Conservation (phyloP, 1,284 basidiomycete genomes). For the Apiotrichum siamense region DNA sequence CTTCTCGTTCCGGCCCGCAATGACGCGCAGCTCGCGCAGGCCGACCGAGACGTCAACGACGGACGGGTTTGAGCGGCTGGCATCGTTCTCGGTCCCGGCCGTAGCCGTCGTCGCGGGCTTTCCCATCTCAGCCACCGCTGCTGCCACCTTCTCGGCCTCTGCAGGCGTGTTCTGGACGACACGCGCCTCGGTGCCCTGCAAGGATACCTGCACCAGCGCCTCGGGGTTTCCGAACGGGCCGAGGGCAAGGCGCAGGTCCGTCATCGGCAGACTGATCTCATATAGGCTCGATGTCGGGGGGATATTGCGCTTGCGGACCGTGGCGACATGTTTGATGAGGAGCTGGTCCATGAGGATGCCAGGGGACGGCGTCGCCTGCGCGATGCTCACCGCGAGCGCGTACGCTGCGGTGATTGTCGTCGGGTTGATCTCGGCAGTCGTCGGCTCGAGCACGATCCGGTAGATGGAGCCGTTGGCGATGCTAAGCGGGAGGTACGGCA, state of each 20-base stretch:
- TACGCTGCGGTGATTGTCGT: slow-evolving; percentile 3
- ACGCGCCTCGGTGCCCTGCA: slow-evolving; percentile 1
- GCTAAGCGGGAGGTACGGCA: slow-evolving; percentile 4
- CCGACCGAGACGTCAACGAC: background rate
- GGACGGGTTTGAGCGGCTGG: background rate
- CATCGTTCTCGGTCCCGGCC: no score
- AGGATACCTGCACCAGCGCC: background rate
- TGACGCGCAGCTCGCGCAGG: background rate
- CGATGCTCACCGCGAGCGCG: background rate
- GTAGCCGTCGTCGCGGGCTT: no score
- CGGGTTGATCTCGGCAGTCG: slow-evolving; percentile 11
- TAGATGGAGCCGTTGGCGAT: slow-evolving; percentile 10
- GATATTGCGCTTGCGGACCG: slow-evolving; percentile 2
- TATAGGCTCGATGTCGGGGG: slow-evolving; percentile 1
- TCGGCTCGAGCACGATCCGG: slow-evolving; percentile 6
- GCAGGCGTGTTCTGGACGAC: slow-evolving; percentile 5
- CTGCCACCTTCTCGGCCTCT: background rate
- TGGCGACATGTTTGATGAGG: slow-evolving; percentile 5
- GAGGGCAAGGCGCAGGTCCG: slow-evolving; percentile 10
- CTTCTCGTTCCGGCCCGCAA: slow-evolving; percentile 1
- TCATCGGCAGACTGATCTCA: slow-evolving; percentile 6
- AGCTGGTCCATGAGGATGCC: slow-evolving; percentile 12
- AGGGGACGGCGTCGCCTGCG: background rate
- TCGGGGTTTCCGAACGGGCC: slow-evolving; percentile 5
- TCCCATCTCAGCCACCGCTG: background rate